Evolutionary conservation across 1,139 yeast species (phyloP).

Genomic region (Debaryomycetaceae sp.): DNA sequence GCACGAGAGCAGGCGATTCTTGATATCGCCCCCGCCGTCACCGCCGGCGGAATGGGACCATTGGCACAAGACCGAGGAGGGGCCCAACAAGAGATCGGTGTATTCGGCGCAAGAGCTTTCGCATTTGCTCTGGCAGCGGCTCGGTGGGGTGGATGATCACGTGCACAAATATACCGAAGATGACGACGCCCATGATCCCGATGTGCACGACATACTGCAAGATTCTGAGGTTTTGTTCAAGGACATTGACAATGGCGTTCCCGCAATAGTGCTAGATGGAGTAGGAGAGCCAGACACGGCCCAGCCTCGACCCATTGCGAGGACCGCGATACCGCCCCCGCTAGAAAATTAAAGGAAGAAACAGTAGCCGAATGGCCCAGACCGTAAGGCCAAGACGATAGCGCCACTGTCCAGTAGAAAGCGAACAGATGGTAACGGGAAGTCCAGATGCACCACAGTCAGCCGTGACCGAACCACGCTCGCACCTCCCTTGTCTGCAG

Average conservation of each 20-base stretch:
- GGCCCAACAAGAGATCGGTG: slow-evolving; percentile 34
- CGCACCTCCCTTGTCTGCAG: slow-evolving; percentile 2
- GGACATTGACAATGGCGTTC: slow-evolving; percentile 32
- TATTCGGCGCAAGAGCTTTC: slow-evolving; percentile 39
- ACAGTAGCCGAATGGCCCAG: too few species aligned
- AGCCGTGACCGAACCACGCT: not conserved
- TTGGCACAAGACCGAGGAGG: slow-evolving; percentile 41
- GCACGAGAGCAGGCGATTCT: slow-evolving; percentile 33
- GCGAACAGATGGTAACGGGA: too few species aligned
- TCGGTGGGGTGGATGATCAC: slow-evolving; percentile 36
- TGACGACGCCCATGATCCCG: slow-evolving; percentile 9
- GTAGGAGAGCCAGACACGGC: slow-evolving; percentile 9
- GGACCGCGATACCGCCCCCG: slow-evolving; percentile 15
- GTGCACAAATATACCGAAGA: slow-evolving; percentile 16
- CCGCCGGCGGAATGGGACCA: slow-evolving; percentile 48
- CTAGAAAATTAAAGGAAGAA: too few species aligned
- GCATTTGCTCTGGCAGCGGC: slow-evolving; percentile 42
- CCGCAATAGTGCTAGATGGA: slow-evolving; percentile 35
- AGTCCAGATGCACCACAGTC: too few species aligned
- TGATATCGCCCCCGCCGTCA: slow-evolving; percentile 45
- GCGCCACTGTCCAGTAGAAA: too few species aligned
- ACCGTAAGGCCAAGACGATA: not conserved
- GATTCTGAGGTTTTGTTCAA: slow-evolving; percentile 37
- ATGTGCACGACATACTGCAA: slow-evolving; percentile 14
- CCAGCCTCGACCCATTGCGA: slow-evolving; percentile 10